Base-by-base conservation (phyloP, 139 green algal genomes). In the Picochlorum costavermella region DNA sequence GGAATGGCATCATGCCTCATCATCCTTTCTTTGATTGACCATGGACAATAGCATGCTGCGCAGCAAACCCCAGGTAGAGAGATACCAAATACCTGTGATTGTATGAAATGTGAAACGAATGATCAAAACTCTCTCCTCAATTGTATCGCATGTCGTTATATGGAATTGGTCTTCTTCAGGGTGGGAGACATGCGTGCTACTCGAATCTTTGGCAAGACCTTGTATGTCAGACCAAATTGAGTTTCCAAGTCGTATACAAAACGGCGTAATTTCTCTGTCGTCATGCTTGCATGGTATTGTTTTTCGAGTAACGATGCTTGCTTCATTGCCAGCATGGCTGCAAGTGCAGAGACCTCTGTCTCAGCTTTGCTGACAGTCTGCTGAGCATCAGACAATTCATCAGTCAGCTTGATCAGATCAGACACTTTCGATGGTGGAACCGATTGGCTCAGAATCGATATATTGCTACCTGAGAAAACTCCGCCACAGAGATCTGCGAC, bases 341-440 rank as follows among this genome's bases (percentile, higher is more conserved):
- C 76, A 11, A 88, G 70, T 4, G 79, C 81, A 20, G 65, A 65
- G 16, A 86, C 76, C 9, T 76, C 73, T 20, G 79, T 76, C 43
- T 84, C 68, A 30, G 79, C 76, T 4, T 70, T 67, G 14, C 63
- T 60, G 17, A 69, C 59, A 14, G 70, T 56, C 44, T 70, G 48
- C 36, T 67, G 58, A 4, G 53, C 53, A 23, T 29, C 10, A 43
- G 76, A 73, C 48, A 79, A 50, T 20, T 63, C 58, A 51, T 70
- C 43, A 58, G 70, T 72, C 6, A 76, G 46, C 5, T 45, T 23
- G 11, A 76, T 58, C 25, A 76, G 70, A 56, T 76, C 70, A 33
- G 60, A 5, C 25, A 76, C 64, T 64, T 76, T 72, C 8, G 44
- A 43, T 37, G 70, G 70, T 10, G 70, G 70, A 50, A 76, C 31